Evolutionary conservation across 495 filamentous ascomycete genomes (phyloP).

Genomic region (Coniosporium apollinis): DNA sequence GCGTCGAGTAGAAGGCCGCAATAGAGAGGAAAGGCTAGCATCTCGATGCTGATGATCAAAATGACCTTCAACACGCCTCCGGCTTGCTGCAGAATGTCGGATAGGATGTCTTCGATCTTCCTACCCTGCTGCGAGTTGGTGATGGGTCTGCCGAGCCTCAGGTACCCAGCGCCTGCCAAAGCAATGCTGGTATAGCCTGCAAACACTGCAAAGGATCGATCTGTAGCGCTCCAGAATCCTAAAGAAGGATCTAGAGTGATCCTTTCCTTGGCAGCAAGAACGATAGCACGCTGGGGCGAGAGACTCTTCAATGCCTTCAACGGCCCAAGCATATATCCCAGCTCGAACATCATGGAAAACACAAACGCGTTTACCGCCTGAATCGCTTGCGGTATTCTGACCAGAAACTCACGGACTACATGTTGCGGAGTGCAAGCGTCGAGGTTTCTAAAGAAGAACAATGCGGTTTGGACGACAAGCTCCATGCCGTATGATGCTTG

Average conservation of each 20-base stretch:
- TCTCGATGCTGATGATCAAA: conserved; percentile 95
- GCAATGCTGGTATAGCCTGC: conserved; percentile 66
- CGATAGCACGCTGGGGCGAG: too few species aligned
- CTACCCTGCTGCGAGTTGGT: conserved; percentile 46
- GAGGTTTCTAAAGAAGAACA: too few species aligned
- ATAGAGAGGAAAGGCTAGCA: conserved; percentile 93
- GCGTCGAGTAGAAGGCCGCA: conserved; percentile 83
- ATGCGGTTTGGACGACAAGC: too few species aligned
- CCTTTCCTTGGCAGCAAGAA: too few species aligned
- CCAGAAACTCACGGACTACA: too few species aligned
- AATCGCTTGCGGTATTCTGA: too few species aligned
- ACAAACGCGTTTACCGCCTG: too few species aligned
- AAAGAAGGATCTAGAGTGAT: conserved; percentile 39
- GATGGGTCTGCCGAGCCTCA: conserved; percentile 50
- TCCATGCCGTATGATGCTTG: conserved; percentile 8
- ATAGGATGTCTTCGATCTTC: conserved; percentile 56
- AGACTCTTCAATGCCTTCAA: too few species aligned
- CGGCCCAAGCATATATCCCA: too few species aligned
- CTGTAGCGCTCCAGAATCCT: conserved; percentile 58
- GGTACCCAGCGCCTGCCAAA: conserved; percentile 56
- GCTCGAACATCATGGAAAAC: too few species aligned
- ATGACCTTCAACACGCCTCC: conserved; percentile 97
- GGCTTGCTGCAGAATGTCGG: conserved; percentile 79
- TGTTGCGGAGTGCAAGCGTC: too few species aligned
- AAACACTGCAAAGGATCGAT: conserved; percentile 63